These are phyloP conservation scores for Chlorella vulgaris DNA, from an alignment of 139 green algal species.

Conservation along the genomic window DNA sequence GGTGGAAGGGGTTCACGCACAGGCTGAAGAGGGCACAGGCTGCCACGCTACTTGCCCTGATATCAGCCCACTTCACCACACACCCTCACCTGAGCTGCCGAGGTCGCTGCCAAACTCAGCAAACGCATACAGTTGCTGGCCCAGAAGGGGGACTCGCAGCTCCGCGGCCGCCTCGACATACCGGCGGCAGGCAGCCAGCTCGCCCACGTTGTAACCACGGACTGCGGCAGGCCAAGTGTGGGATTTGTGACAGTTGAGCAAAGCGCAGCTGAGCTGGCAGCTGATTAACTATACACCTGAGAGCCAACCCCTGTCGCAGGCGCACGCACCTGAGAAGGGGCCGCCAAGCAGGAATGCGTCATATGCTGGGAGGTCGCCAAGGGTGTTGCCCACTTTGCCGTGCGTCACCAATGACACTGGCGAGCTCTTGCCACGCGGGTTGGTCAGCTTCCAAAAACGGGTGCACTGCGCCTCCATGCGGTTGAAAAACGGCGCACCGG, in stretches of 20 bases:
- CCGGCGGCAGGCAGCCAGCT: constrained; percentile 83
- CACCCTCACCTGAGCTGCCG: constrained; percentile 59
- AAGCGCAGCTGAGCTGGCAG: too few species aligned
- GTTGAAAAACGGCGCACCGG: constrained; percentile 78
- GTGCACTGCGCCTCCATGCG: constrained; percentile 55
- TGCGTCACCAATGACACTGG: constrained; percentile 86
- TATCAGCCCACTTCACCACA: too few species aligned
- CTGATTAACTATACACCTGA: too few species aligned
- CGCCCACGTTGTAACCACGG: constrained; percentile 91
- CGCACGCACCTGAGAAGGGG: constrained; percentile 80
- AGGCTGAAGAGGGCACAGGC: too few species aligned
- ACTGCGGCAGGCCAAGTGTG: constrained; percentile 37
- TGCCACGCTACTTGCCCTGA: too few species aligned
- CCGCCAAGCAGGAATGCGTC: constrained; percentile 95
- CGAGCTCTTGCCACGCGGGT: constrained; percentile 28
- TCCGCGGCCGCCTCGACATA: constrained; percentile 87
- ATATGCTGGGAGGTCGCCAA: constrained; percentile 94
- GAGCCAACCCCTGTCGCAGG: too few species aligned
- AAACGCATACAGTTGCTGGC: constrained; percentile 86
- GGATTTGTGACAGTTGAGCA: too few species aligned
- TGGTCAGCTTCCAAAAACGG: constrained; percentile 74
- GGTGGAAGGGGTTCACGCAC: too few species aligned
- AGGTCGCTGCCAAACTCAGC: constrained; percentile 89
- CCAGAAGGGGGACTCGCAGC: constrained; percentile 74
- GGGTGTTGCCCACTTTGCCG: constrained; percentile 59